Base-by-base conservation (phyloP, 306 rosid genomes). In the Leucaena leucocephala region DNA sequence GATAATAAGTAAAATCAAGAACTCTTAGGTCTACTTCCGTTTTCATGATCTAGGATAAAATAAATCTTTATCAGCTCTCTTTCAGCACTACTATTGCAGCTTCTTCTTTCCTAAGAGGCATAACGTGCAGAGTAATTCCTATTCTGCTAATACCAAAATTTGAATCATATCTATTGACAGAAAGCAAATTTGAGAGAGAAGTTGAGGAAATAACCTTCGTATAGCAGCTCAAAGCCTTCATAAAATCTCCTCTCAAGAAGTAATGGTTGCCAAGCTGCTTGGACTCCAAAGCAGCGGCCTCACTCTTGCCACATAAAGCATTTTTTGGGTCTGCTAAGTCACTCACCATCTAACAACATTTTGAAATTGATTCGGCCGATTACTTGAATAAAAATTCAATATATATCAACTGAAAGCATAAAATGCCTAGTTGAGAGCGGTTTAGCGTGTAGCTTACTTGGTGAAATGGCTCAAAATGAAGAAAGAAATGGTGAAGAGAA, bases 241-340 rank as follows among this genome's bases (percentile, higher is more conserved):
- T 75, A 74, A 79, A 90, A 82, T 94, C 89, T 74, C 84, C 80
- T 8, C 36, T 75, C 13, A 71, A 81, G 86, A 94, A 90, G 85
- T 86, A 86, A 27, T 67, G 85, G 42, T 92, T 94, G 2, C 97
- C 98, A 73, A 86, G 90, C 62, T 82, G 82, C 86, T 94, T 94
- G 81, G 73, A 81, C 62, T 89, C 85, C 85, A 89, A 65, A 19
- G 97, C 91, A 21, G 72, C 87, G 67, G 89, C 94, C 71, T 87
- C 81, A 65, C 57, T 86, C 93, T 94, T 94, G 2, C 90, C 93
- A 62, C 97, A 94, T 17, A 94, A 85, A 82, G 76, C 89, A 57
- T 78, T 80, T 74, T 78, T 85, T 0, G 91, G 85, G 50, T 85
- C 89, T 14, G 90, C 86, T 70, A 94, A 78, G 80, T 91, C 86